Percentiles rank a stretch among this genome's conserved stretches.
Conservation (phyloP, 75 land plant species). For the Ceratopteris richardii region DNA sequence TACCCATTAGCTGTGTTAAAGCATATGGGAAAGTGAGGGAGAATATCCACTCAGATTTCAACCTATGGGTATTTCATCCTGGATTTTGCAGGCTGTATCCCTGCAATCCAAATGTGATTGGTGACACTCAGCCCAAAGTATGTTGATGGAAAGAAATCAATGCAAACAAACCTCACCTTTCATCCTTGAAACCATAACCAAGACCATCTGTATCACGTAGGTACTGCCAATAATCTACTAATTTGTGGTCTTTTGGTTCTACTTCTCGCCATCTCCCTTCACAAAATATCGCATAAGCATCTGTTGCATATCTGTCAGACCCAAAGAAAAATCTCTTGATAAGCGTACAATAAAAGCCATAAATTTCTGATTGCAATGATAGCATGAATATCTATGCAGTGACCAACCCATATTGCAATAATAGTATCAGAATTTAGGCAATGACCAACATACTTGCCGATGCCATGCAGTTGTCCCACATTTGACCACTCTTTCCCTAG, state of each 20-base stretch:
- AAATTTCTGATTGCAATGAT: no score
- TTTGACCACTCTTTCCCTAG: slow-evolving; percentile 54
- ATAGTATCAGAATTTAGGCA: no score
- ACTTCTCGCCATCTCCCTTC: slow-evolving; percentile 60
- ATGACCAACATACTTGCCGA: slow-evolving; percentile 78
- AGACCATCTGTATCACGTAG: slow-evolving; percentile 25
- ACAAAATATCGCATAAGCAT: slow-evolving; percentile 93
- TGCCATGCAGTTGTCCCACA: slow-evolving; percentile 68
- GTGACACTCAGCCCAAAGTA: no score
- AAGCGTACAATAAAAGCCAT: not conserved
- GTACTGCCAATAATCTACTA: slow-evolving; percentile 59
- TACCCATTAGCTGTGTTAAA: no score
- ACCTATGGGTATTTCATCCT: no score
- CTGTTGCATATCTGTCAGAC: slow-evolving; percentile 66
- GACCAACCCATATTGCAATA: no score
- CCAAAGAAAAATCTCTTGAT: not conserved
- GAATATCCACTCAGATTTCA: no score
- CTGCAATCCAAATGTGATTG: no score
- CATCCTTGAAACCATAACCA: slow-evolving; percentile 18
- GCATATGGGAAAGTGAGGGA: no score
- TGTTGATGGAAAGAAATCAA: no score
- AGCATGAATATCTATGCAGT: no score
- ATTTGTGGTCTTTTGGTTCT: slow-evolving; percentile 55
- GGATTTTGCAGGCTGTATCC: no score
- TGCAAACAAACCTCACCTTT: slow-evolving; percentile 1